Conservation (phyloP, 495 filamentous ascomycete species). For the Corynascus novoguineensis region DNA sequence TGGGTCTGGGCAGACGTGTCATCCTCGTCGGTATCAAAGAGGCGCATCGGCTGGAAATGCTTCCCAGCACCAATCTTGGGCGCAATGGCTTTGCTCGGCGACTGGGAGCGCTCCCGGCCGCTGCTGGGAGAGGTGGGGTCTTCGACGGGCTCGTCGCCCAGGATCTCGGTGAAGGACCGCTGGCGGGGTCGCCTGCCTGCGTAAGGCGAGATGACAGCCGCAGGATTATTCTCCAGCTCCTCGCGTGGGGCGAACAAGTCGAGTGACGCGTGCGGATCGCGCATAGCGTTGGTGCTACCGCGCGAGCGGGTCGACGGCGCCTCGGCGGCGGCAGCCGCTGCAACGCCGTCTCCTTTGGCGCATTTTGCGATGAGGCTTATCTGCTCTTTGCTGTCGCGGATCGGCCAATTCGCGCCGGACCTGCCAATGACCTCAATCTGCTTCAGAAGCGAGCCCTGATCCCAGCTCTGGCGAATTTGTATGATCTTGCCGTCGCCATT, state of each 20-base stretch:
- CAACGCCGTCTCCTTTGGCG: slow-evolving; percentile 34
- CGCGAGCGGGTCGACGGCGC: slow-evolving; percentile 35
- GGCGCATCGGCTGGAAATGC: slow-evolving; percentile 61
- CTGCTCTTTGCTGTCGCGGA: slow-evolving; percentile 84
- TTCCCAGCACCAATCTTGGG: slow-evolving; percentile 63
- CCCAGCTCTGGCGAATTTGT: slow-evolving; percentile 87
- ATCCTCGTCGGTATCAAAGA: slow-evolving; percentile 60
- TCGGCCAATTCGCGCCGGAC: slow-evolving; percentile 85
- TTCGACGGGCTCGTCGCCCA: slow-evolving; percentile 42
- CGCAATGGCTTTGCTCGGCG: slow-evolving; percentile 45
- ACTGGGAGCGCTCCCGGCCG: slow-evolving; percentile 36
- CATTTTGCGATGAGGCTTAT: slow-evolving; percentile 60
- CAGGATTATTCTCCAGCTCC: slow-evolving; percentile 41
- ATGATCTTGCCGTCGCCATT: slow-evolving; percentile 67
- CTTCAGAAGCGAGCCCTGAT: slow-evolving; percentile 88
- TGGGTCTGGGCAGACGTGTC: slow-evolving; percentile 35
- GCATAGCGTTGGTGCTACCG: slow-evolving; percentile 45
- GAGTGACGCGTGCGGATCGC: slow-evolving; percentile 71
- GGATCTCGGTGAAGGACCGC: slow-evolving; percentile 49
- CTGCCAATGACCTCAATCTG: slow-evolving; percentile 89
- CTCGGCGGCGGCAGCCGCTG: slow-evolving; percentile 15
- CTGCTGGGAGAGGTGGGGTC: slow-evolving; percentile 45
- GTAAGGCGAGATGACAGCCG: slow-evolving; percentile 48
- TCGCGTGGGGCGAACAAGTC: slow-evolving; percentile 64
- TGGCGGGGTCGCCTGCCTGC: slow-evolving; percentile 43